Evolutionary conservation across 139 green algal species (phyloP).

Genomic region (Raphidocelis subcapitata): DNA sequence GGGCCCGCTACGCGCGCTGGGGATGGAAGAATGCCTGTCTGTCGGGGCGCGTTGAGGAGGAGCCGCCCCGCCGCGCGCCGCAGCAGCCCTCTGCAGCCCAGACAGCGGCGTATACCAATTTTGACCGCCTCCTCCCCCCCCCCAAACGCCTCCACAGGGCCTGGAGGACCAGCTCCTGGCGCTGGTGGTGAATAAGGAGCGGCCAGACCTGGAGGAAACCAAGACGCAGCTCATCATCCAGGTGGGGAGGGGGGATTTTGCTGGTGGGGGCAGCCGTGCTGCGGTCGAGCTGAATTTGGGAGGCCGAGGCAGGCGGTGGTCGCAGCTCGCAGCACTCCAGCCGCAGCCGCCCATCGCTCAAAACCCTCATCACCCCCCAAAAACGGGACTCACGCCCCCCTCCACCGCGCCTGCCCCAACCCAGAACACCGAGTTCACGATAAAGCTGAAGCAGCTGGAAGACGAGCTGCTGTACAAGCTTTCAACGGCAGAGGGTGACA

Average conservation of each 20-base stretch:
- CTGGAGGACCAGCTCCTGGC: conserved; percentile 88
- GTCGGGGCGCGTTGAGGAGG: too few relatives aligned
- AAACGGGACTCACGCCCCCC: neutral
- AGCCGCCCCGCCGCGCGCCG: too few relatives aligned
- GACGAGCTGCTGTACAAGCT: conserved; percentile 84
- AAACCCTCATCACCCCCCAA: too few relatives aligned
- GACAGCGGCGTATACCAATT: too few relatives aligned
- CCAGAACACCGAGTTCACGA: conserved; percentile 89
- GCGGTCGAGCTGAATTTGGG: neutral
- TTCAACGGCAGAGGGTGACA: conserved; percentile 82
- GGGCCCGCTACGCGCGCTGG: too few relatives aligned
- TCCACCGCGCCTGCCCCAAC: neutral
- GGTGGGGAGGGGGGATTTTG: too few relatives aligned
- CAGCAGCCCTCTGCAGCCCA: too few relatives aligned
- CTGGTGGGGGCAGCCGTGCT: too few relatives aligned
- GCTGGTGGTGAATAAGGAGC: conserved; percentile 87
- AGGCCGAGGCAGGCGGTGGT: neutral
- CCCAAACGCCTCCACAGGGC: conserved; percentile 24
- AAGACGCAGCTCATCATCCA: conserved; percentile 88
- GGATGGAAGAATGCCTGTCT: too few relatives aligned
- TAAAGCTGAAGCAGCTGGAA: conserved; percentile 87
- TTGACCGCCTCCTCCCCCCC: neutral
- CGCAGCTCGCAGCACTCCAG: neutral
- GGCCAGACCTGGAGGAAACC: conserved; percentile 84
- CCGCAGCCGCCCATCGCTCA: neutral